Base-by-base conservation (phyloP, 805 yeast genomes). In the Candida coquimbonensis region DNA sequence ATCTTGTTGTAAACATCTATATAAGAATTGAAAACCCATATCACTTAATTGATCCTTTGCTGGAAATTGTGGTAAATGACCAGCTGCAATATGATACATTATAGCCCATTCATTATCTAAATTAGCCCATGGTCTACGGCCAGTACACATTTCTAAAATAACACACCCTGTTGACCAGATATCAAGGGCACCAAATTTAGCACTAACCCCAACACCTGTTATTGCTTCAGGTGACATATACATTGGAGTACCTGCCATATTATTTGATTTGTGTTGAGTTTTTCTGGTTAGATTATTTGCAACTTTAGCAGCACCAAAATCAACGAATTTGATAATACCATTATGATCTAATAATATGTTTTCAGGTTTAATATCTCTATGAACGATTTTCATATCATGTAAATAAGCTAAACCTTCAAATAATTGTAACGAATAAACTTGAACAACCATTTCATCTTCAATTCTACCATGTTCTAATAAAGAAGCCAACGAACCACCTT, bases 101-200 rank as follows among this genome's bases (percentile, higher is more conserved):
- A 93, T 87, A 2, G 98, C 96, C 95, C 95, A 93, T 61, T 91
- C 98, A 60, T 93, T 93, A 59, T 93, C 99, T 49, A 89, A 70
- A 63, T 88, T 86, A 14, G 95, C 85, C 99, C 99, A 93, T 7
- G 99, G 99, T 48, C 96, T 73, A 53, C 89, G 73, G 13, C 99
- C 99, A 0, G 98, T 90, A 2, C 91, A 87, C 98, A 93, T 93
- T 62, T 93, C 98, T 39, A 91, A 64, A 3, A 93, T 85, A 64
- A 96, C 91, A 64, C 99, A 93, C 4, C 99, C 99, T 37, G 91
- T 69, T 0, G 99, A 88, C 99, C 99, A 93, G 32, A 93, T 86
- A 66, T 93, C 99, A 40, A 66, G 67, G 6, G 74, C 65, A 32
- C 72, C 73, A 43, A 68, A 63, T 35, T 60, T 61, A 3, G 66